Conservation (phyloP, 1,139 yeast genomes). For the Taiozyma sp. region DNA sequence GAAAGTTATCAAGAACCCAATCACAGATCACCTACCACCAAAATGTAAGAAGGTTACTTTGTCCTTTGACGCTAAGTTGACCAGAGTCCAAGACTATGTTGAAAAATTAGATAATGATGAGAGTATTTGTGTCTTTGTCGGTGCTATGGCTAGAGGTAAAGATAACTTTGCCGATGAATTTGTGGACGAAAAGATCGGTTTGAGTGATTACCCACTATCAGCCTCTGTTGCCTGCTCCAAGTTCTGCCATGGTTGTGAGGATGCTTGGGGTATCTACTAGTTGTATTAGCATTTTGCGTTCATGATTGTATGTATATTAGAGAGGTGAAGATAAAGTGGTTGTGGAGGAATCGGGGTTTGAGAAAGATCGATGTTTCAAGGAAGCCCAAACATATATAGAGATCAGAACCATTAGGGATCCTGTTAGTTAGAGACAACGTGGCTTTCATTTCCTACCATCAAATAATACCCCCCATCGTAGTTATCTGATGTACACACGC, state of each 20-base stretch:
- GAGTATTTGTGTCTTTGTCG: conserved; percentile 95
- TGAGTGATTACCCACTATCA: conserved; percentile 90
- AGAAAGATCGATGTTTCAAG: background rate
- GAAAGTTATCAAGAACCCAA: conserved; percentile 93
- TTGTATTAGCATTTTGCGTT: background rate
- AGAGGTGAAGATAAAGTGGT: background rate
- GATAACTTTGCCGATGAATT: conserved; percentile 96
- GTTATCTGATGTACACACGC: background rate
- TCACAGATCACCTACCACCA: conserved; percentile 93
- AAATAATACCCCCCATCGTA: background rate
- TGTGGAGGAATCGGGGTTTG: background rate
- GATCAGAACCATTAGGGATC: background rate
- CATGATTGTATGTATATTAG: background rate
- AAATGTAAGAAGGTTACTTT: conserved; percentile 91
- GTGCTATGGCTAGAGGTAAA: conserved; percentile 98
- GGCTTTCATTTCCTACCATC: background rate
- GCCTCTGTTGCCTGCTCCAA: conserved; percentile 98
- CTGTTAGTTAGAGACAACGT: background rate
- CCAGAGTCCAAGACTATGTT: conserved; percentile 86
- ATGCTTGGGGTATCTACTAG: conserved; percentile 82
- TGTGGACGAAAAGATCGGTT: conserved; percentile 94
- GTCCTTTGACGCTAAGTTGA: conserved; percentile 89
- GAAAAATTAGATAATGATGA: conserved; percentile 77
- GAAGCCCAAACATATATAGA: background rate
- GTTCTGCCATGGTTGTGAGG: conserved; percentile 98